A percentile compares a stretch with the other conserved stretches of the same genome.
Evolutionary conservation across 768 basidiomycete genomes (phyloP).

Genomic region (Rhodotorula kratochvilovae): DNA sequence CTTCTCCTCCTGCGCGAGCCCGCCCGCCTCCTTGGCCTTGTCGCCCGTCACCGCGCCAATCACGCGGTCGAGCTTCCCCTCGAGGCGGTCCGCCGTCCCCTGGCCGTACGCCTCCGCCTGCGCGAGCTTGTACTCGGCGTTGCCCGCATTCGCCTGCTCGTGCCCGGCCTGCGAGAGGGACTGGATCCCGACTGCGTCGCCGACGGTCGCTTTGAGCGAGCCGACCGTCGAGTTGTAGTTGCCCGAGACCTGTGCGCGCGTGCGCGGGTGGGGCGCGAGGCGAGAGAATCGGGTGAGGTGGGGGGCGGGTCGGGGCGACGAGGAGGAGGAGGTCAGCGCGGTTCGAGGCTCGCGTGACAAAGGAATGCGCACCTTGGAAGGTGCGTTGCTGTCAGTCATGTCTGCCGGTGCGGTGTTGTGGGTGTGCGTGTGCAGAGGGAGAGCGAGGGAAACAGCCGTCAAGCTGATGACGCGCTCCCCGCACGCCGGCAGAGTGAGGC

Average conservation of each 20-base stretch:
- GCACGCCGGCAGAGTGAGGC: too few species aligned
- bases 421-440: neutral
- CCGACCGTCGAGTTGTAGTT: constrained; percentile 30
- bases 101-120: constrained; percentile 28
- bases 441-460: neutral
- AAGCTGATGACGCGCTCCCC: neutral
- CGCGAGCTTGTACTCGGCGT: constrained; percentile 35
- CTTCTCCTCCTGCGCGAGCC: constrained; percentile 21
- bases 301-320: neutral
- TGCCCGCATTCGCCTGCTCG: constrained; percentile 19
- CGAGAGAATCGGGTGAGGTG: neutral
- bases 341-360: rapidly evolving
- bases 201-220: constrained; percentile 16
- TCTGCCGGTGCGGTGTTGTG: too few species aligned
- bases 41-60: constrained; percentile 33
- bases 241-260: neutral
- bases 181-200: constrained; percentile 23
- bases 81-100: constrained; percentile 20
- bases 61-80: constrained; percentile 34
- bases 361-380: neutral
- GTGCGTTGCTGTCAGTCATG: neutral
- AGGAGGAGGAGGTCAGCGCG: neutral
- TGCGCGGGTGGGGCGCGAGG: neutral
- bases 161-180: constrained; percentile 20
- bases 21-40: constrained; percentile 21